These are phyloP conservation scores for Wickerhamomyces chambardii DNA, from an alignment of 805 yeast genomes.

Conservation along the genomic window DNA sequence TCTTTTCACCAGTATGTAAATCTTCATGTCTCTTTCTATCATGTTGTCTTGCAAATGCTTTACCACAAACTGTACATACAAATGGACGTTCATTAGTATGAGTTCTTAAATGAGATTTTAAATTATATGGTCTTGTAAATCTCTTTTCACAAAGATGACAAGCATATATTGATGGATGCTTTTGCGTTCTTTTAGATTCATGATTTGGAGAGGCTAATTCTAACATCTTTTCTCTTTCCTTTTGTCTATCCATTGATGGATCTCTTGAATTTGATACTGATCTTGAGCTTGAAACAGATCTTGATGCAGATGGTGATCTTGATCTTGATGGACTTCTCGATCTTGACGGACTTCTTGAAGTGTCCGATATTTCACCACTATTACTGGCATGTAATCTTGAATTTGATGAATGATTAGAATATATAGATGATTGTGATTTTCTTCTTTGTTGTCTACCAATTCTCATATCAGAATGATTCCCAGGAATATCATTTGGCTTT, in stretches of 20 bases:
- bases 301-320: neutral
- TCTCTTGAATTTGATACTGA: conserved; percentile 11
- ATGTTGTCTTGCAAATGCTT: conserved; percentile 75
- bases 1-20: conserved; percentile 68
- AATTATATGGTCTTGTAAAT: conserved; percentile 88
- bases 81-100: conserved; percentile 83
- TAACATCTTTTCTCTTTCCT: conserved; percentile 42
- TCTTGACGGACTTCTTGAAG: conserved; percentile 23
- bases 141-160: conserved; percentile 81
- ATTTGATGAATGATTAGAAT: too few relatives aligned
- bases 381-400: too few relatives aligned
- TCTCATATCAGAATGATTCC: conserved; percentile 6
- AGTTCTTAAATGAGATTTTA: conserved; percentile 85
- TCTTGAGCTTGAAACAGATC: conserved; percentile 21
- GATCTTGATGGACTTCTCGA: conserved; percentile 12
- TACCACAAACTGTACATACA: conserved; percentile 64
- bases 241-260: conserved; percentile 8
- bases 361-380: too few relatives aligned
- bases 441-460: conserved; percentile 2
- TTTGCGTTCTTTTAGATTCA: conserved; percentile 48
- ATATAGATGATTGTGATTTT: conserved; percentile 1
- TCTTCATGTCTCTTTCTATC: conserved; percentile 72
- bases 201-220: conserved; percentile 56
- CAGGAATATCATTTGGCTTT: conserved; percentile 2
- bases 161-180: conserved; percentile 64